These are phyloP conservation scores for Suillus subaureus DNA, from an alignment of 768 basidiomycete genomes.

Conservation along the genomic window DNA sequence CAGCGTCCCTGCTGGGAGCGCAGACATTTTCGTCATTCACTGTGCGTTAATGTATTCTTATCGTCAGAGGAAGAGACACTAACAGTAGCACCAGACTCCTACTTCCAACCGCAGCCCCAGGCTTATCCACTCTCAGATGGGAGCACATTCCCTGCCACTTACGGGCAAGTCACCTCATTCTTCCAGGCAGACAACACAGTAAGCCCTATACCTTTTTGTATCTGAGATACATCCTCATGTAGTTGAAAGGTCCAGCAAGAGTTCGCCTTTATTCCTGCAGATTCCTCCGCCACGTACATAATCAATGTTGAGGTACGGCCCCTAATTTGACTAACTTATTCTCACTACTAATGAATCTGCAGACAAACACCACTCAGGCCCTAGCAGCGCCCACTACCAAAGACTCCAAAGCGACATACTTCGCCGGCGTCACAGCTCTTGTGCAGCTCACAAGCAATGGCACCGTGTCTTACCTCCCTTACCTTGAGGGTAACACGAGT, in stretches of 20 bases:
- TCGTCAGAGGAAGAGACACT: background rate
- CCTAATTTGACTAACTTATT: background rate
- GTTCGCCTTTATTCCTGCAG: constrained; percentile 78
- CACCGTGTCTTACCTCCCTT: constrained; percentile 61
- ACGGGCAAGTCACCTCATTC: constrained; percentile 72
- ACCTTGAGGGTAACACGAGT: constrained; percentile 44
- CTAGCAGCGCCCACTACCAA: constrained; percentile 62
- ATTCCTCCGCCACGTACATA: constrained; percentile 72
- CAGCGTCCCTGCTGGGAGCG: constrained; percentile 63
- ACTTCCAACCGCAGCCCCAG: constrained; percentile 75
- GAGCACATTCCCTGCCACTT: constrained; percentile 61
- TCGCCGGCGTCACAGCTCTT: constrained; percentile 59
- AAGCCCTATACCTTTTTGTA: constrained; percentile 22
- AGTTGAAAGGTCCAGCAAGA: constrained; percentile 60
- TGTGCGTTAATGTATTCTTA: constrained; percentile 50
- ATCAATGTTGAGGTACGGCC: constrained; percentile 62
- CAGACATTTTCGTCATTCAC: constrained; percentile 85
- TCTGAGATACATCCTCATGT: background rate
- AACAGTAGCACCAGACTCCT: constrained; percentile 54
- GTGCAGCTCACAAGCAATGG: constrained; percentile 70
- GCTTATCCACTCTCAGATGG: constrained; percentile 50
- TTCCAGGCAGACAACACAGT: constrained; percentile 55
- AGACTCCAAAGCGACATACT: constrained; percentile 63
- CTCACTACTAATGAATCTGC: background rate
- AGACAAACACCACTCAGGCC: constrained; percentile 66